Evolutionary conservation across 768 basidiomycete species (phyloP), one percentile per base, ranked within the genome.

Genomic region (Fistulinella prunicolor): DNA sequence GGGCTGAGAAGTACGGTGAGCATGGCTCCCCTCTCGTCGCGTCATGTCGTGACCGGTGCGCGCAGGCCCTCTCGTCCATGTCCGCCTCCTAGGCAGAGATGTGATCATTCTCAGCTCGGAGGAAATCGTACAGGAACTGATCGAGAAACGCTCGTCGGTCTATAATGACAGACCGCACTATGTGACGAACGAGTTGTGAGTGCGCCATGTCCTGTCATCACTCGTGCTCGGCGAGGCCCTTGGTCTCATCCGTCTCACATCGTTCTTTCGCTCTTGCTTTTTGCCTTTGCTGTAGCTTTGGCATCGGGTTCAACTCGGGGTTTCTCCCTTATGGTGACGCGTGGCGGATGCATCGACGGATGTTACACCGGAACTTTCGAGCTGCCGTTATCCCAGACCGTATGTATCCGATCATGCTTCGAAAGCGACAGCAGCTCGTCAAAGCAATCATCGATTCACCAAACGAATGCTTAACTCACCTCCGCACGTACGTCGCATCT

Each of bases 321-420:
- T 44, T 56, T 16, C 34, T 62, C 32, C 53, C 52, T 13, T 64
- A 64, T 34, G 56, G 61, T 9, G 49, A 56, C 6, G 24, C 39
- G 17, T 60, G 61, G 56, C 51, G 51, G 17, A 22, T 35, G 6
- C 59, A 62, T 30, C 52, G 63, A 29, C 49, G 53, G 23, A 30
- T 62, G 20, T 42, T 63, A n/a, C 55, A 58, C 28, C 56, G 56
- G 22, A 41, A 44, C 9, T 55, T 62, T n/a, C 36, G 47, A 13
- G 17, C 43, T 6, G 46, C 46, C 3, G 49, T 44, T 14, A 29
- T 54, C n/a, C 34, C 29, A 2, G 28, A 38, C n/a, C n/a, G n/a
- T n/a, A 51, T 46, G 39, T 36, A 45, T 3, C 53, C 53, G 5
- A 3, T 60, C 19, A 44, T 55, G n/a, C 28, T 49, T 1, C 50